Conservation (phyloP, 164 flowering plant species). For the Stephania cephalantha region DNA sequence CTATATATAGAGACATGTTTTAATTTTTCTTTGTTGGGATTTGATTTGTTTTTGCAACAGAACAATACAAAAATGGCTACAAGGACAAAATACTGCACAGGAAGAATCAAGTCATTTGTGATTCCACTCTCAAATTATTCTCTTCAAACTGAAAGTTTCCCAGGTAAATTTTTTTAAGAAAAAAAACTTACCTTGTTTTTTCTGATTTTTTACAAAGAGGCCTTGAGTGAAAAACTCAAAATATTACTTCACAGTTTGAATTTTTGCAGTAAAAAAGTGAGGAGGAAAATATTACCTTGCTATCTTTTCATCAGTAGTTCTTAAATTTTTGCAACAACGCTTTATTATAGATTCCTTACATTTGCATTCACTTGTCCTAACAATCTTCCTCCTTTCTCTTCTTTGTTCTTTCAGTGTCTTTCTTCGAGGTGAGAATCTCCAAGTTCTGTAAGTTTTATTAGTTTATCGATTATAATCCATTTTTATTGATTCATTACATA, state of each 20-base stretch:
- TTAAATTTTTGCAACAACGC: background rate
- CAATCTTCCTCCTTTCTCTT: background rate
- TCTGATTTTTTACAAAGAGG: too few species aligned
- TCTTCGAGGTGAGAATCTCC: constrained; percentile 77
- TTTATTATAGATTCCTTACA: background rate
- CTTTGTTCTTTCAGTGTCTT: constrained; percentile 57
- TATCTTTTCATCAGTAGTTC: background rate
- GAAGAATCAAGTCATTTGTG: constrained; percentile 82
- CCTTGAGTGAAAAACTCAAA: too few species aligned
- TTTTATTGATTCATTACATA: background rate
- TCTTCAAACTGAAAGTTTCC: constrained; percentile 46
- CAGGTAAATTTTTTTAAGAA: constrained; percentile 35
- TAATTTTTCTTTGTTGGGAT: background rate
- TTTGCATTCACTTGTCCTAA: constrained; percentile 5
- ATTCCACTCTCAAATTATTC: constrained; percentile 74
- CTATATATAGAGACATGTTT: background rate
- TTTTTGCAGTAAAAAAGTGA: background rate
- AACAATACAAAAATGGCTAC: constrained; percentile 67
- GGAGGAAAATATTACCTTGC: background rate
- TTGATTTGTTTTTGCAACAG: constrained; percentile 22
- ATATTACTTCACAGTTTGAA: too few species aligned
- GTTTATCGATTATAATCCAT: background rate
- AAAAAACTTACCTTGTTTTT: too few species aligned
- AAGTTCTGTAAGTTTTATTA: constrained; percentile 18
- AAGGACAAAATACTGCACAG: constrained; percentile 75